Conservation (phyloP, 192 early-diverging fungal species). For the Neocallimastix lanati region DNA sequence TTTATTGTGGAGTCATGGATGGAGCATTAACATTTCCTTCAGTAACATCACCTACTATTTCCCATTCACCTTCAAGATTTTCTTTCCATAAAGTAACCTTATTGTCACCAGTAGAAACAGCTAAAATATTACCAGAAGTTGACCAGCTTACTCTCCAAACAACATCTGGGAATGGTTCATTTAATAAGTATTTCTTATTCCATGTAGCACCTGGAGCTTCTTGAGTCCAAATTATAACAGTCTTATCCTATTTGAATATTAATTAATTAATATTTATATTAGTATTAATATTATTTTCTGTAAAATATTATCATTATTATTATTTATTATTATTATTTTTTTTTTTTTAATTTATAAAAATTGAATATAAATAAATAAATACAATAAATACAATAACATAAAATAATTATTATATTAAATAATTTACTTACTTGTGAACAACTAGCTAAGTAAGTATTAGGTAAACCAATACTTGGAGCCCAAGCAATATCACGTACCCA, state of each 20-base stretch:
- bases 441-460: slow-evolving; percentile 72
- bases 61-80: slow-evolving; percentile 78
- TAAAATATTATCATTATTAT: no score
- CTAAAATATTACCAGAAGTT: slow-evolving; percentile 80
- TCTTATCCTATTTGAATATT: slow-evolving; percentile 62
- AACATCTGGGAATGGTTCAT: slow-evolving; percentile 78
- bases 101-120: slow-evolving; percentile 92
- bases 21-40: no score
- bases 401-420: no score
- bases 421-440: slow-evolving; percentile 69
- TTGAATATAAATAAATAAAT: no score
- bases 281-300: no score
- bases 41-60: slow-evolving; percentile 4
- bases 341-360: no score
- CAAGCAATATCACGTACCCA: slow-evolving; percentile 97
- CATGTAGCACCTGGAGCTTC: slow-evolving; percentile 48
- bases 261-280: no score
- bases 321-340: no score
- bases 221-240: slow-evolving; percentile 89
- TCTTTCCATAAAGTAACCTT: slow-evolving; percentile 95
- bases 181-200: slow-evolving; percentile 49
- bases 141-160: slow-evolving; percentile 99
- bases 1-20: no score
- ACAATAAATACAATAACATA: no score
- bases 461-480: slow-evolving; percentile 85